Conservation (phyloP, 1,139 yeast species). For the Hanseniaspora sp. region DNA sequence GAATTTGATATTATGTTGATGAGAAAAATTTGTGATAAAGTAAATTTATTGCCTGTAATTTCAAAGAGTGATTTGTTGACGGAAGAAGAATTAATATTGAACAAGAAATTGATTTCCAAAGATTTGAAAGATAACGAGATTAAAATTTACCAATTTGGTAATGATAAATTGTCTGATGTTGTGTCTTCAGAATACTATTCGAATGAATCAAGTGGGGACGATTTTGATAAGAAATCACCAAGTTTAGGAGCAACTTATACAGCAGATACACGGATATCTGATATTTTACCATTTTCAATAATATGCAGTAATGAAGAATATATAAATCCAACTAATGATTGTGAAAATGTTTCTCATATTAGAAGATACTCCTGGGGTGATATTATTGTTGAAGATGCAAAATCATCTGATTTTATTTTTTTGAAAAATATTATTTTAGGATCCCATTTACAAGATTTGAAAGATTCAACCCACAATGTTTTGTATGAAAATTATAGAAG, state of each 20-base stretch:
- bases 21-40: constrained; percentile 40
- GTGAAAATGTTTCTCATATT: constrained; percentile 27
- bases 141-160: constrained; percentile 41
- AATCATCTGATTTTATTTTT: constrained; percentile 51
- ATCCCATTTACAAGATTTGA: constrained; percentile 68
- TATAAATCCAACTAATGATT: constrained; percentile 18
- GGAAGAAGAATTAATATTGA: constrained; percentile 35
- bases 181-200: constrained; percentile 26
- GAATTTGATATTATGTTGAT: constrained; percentile 41
- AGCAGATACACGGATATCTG: constrained; percentile 26
- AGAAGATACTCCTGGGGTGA: constrained; percentile 40
- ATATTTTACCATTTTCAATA: constrained; percentile 39
- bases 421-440: constrained; percentile 59
- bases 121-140: constrained; percentile 39
- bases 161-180: constrained; percentile 29
- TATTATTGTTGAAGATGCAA: constrained; percentile 42
- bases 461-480: constrained; percentile 55
- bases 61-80: constrained; percentile 50
- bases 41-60: constrained; percentile 48
- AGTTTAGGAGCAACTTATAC: background rate
- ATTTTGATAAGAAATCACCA: constrained; percentile 23
- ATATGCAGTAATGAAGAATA: constrained; percentile 34
- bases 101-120: constrained; percentile 36
- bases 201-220: constrained; percentile 17
- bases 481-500: constrained; percentile 66